Percentiles rank a stretch among this genome's conserved stretches.
phyloP scores from a whole-genome alignment of 805 yeast genomes.

The Lipomyces orientalis region DNA sequence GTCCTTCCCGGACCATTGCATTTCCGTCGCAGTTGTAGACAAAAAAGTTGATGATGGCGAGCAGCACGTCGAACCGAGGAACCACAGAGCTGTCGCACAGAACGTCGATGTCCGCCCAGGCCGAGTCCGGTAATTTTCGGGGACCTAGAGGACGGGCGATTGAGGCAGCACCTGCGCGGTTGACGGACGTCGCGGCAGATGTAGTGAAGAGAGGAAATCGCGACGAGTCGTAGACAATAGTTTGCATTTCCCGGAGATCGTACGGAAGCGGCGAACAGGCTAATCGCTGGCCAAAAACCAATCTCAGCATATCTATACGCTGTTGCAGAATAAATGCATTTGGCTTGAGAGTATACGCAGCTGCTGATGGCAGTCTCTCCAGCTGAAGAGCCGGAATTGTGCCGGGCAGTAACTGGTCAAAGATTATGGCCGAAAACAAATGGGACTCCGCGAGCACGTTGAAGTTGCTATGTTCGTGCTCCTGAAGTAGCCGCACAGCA shows the following conservation, averaged over 20 bases:
- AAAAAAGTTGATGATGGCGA: slow-evolving; percentile 30
- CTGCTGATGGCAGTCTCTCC: slow-evolving; percentile 30
- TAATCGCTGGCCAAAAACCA: slow-evolving; percentile 33
- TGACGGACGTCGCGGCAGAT: slow-evolving; percentile 5
- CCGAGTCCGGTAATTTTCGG: slow-evolving; percentile 28
- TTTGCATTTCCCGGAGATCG: slow-evolving; percentile 31
- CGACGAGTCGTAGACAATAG: slow-evolving; percentile 33
- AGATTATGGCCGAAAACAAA: slow-evolving; percentile 33
- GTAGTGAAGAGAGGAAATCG: slow-evolving; percentile 34
- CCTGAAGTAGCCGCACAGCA: slow-evolving; percentile 25
- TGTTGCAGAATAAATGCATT: slow-evolving; percentile 29
- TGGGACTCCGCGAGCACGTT: slow-evolving; percentile 28
- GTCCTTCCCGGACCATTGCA: slow-evolving; percentile 26
- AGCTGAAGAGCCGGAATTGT: slow-evolving; percentile 26
- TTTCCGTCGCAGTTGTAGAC: slow-evolving; percentile 26
- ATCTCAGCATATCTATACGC: slow-evolving; percentile 34
- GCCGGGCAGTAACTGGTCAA: slow-evolving; percentile 35
- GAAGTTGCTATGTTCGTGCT: slow-evolving; percentile 24
- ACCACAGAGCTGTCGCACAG: slow-evolving; percentile 14
- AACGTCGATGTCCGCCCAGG: slow-evolving; percentile 24
- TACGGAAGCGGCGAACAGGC: slow-evolving; percentile 18
- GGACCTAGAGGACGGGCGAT: slow-evolving; percentile 18
- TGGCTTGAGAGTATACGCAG: slow-evolving; percentile 33
- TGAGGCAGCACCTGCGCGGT: slow-evolving; percentile 15
- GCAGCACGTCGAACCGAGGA: slow-evolving; percentile 31